Evolutionary conservation across 2,329 filamentous ascomycete genomes (phyloP), one percentile per base, ranked within the genome.

Genomic region (Claviceps capensis): DNA sequence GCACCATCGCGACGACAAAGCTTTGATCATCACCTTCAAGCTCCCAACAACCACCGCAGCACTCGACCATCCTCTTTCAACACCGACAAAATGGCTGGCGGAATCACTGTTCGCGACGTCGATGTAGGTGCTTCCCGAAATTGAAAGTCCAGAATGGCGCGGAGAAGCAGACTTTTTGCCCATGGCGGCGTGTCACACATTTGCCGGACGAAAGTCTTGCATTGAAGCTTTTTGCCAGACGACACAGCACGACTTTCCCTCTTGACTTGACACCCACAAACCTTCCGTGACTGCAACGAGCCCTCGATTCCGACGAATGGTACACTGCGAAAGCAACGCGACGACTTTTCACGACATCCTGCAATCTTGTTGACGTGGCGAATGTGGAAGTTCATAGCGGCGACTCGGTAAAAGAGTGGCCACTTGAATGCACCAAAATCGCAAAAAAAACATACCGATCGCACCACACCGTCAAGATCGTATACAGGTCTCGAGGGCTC

Each of bases 51-150:
- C 55, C 56, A 57, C 55, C 53, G 52, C 58, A 50, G 51, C 48
- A 43, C 48, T 55, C 55, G 53, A 44, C 42, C 42, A n/a, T 11
- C 23, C 43, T 61, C 62, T 61, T 59, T 59, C 62, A 69, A 65
- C 62, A 81, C 77, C 78, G 77, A 76, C 76, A 88, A 78, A 72
- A 90, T 90, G 86, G 74, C 76, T 70, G 80, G 84, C 73, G 86
- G 85, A 73, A 79, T 88, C 71, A 81, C 77, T 66, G 86, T 91
- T 75, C 85, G 86, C 76, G 86, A 90, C 77, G 86, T 90, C 72
- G 84, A 87, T 80, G 83, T 86, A 82, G 74, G 81, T 81, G 54
- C 57, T 63, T 60, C 65, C 58, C 64, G 59, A 65, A 58, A 51
- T 36, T 37, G 36, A 49, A 30, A 30, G 17, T 19, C 44, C 44